Evolutionary conservation across 805 yeast species (phyloP).

Genomic region (Sugiyamaella boreocaroliniensis): DNA sequence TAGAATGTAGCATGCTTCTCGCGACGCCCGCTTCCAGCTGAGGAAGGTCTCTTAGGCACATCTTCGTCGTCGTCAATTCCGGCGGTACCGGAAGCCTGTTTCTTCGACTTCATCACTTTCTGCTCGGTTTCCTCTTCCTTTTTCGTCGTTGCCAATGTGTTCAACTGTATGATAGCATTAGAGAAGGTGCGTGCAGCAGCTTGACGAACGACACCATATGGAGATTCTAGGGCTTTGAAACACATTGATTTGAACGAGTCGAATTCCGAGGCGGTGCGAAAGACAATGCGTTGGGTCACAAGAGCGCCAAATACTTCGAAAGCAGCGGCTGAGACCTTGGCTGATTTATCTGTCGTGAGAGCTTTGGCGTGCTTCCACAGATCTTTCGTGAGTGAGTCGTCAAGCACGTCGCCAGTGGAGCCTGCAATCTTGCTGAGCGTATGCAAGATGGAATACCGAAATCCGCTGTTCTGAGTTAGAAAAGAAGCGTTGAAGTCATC

Average conservation of each 20-base stretch:
- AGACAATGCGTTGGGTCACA: conserved; percentile 20
- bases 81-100: conserved; percentile 2
- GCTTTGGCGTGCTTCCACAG: conserved; percentile 29
- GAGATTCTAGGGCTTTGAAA: conserved; percentile 23
- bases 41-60: neutral
- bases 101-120: conserved; percentile 1
- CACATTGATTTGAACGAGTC: conserved; percentile 24
- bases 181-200: conserved; percentile 30
- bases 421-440: conserved; percentile 21
- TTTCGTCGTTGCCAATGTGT: conserved; percentile 10
- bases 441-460: conserved; percentile 18
- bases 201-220: conserved; percentile 20
- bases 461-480: conserved; percentile 23
- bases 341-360: conserved; percentile 24
- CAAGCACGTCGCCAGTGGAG: conserved; percentile 27
- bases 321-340: conserved; percentile 27
- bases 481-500: neutral
- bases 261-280: conserved; percentile 22
- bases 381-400: conserved; percentile 27
- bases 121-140: conserved; percentile 9
- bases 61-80: conserved; percentile 15
- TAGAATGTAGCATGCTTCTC: conserved; percentile 4
- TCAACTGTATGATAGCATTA: conserved; percentile 17
- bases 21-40: conserved; percentile 1
- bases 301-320: conserved; percentile 25